phyloP scores from a whole-genome alignment of 345 rosid genomes.

The Laguncularia racemosa region DNA sequence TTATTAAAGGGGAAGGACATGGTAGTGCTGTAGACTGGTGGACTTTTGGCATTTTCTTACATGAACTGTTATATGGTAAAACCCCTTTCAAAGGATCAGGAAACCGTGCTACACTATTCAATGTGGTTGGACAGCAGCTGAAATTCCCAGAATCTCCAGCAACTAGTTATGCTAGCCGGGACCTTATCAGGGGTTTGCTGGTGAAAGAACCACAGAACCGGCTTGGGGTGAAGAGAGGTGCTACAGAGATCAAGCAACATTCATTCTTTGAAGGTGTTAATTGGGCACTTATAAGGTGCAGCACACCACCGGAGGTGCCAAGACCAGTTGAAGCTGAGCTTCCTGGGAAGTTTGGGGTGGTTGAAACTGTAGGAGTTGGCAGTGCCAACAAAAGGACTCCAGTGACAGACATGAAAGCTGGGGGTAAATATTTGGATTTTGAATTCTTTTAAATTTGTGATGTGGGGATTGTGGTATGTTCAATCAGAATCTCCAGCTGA shows the following conservation, averaged over 20 bases:
- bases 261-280: slow-evolving; percentile 95
- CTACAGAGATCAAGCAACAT: slow-evolving; percentile 96
- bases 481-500: too few species aligned
- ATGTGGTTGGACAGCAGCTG: slow-evolving; percentile 91
- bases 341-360: slow-evolving; percentile 52
- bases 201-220: slow-evolving; percentile 92
- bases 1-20: slow-evolving; percentile 95
- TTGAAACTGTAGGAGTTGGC: slow-evolving; percentile 59
- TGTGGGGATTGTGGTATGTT: background rate
- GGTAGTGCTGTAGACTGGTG: slow-evolving; percentile 99
- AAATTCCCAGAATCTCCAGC: slow-evolving; percentile 88
- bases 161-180: slow-evolving; percentile 79
- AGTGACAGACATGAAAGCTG: slow-evolving; percentile 63
- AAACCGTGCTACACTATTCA: slow-evolving; percentile 84
- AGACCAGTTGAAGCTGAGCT: slow-evolving; percentile 63
- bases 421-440: slow-evolving; percentile 90
- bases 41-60: slow-evolving; percentile 95
- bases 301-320: slow-evolving; percentile 96
- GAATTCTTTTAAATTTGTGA: slow-evolving; percentile 65
- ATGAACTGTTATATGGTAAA: slow-evolving; percentile 78
- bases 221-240: slow-evolving; percentile 92
- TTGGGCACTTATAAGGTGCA: slow-evolving; percentile 95
- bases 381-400: slow-evolving; percentile 65
- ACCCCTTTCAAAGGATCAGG: slow-evolving; percentile 97
- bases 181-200: slow-evolving; percentile 70